Percentiles rank a stretch among this genome's conserved stretches.
phyloP scores from a whole-genome alignment of 129 eudicot genomes.

The Tagetes erecta region DNA sequence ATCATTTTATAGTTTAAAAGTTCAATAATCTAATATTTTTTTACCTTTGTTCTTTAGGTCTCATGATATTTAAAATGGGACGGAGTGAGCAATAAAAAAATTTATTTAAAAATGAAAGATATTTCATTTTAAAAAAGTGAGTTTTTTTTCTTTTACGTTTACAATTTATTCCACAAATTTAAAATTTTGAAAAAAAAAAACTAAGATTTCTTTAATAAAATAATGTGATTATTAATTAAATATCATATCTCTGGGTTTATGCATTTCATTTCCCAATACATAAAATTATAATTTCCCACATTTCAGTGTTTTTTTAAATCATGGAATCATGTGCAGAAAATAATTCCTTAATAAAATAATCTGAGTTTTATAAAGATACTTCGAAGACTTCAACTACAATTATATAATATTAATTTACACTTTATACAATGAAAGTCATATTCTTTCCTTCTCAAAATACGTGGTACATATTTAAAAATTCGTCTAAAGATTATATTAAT shows the following conservation, averaged over 20 bases:
- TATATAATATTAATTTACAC: not conserved
- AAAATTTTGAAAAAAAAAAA: not conserved
- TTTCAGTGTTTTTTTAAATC: not conserved
- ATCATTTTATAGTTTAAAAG: too few relatives aligned
- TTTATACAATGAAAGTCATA: slow-evolving; percentile 25
- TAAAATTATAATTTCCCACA: not conserved
- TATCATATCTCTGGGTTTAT: slow-evolving; percentile 4
- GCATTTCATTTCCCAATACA: slow-evolving; percentile 14
- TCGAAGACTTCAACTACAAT: slow-evolving; percentile 17
- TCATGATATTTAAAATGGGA: too few relatives aligned
- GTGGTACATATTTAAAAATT: not conserved
- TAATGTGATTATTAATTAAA: not conserved
- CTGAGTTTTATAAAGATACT: not conserved
- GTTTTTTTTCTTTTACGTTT: too few relatives aligned
- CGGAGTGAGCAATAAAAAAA: too few relatives aligned
- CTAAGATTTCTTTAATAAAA: not conserved
- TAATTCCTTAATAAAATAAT: slow-evolving; percentile 25
- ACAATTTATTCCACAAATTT: too few relatives aligned
- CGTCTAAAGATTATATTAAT: not conserved
- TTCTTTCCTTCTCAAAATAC: slow-evolving; percentile 23
- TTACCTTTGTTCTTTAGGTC: too few relatives aligned
- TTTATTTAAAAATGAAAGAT: too few relatives aligned
- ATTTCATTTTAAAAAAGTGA: too few relatives aligned
- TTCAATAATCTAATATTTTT: too few relatives aligned
- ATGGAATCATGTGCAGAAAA: slow-evolving; percentile 29